Evolutionary conservation across 108 stramenopile genomes (phyloP).

Genomic region (Pelagomonas calceolata): DNA sequence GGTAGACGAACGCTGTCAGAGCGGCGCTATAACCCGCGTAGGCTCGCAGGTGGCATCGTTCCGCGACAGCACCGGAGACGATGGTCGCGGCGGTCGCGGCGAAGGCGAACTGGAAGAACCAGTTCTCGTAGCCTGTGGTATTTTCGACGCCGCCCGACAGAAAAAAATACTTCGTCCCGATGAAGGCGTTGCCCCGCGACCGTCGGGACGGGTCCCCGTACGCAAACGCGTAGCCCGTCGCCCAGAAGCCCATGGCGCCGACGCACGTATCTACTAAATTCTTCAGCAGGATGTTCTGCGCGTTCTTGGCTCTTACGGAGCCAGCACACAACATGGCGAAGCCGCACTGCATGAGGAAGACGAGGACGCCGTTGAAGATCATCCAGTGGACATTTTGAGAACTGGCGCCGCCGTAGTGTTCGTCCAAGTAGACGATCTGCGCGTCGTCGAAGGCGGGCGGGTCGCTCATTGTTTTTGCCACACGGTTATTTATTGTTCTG

Average conservation of each 20-base stretch:
- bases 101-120: conserved; percentile 75
- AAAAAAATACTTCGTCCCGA: conserved; percentile 55
- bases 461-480: too few species aligned
- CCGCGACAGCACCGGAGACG: conserved; percentile 80
- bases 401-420: too few species aligned
- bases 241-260: conserved; percentile 70
- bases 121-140: conserved; percentile 8
- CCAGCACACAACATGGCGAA: conserved; percentile 81
- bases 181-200: conserved; percentile 21
- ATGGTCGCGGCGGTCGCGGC: conserved; percentile 72
- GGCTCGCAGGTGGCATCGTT: conserved; percentile 63
- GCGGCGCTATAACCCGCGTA: conserved; percentile 34
- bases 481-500: too few species aligned
- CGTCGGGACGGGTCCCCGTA: conserved; percentile 38
- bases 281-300: conserved; percentile 46
- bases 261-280: conserved; percentile 71
- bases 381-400: too few species aligned
- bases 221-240: conserved; percentile 67
- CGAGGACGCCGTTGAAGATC: conserved; percentile 48
- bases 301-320: not conserved
- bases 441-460: too few species aligned
- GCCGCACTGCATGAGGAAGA: conserved; percentile 82
- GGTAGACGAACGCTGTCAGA: conserved; percentile 52
- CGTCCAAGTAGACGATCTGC: too few species aligned
- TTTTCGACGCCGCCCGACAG: conserved; percentile 9